A percentile compares a stretch with the other conserved stretches of the same genome.
phyloP scores from a whole-genome alignment of 495 filamentous ascomycete species.

The Terfezia claveryi region DNA sequence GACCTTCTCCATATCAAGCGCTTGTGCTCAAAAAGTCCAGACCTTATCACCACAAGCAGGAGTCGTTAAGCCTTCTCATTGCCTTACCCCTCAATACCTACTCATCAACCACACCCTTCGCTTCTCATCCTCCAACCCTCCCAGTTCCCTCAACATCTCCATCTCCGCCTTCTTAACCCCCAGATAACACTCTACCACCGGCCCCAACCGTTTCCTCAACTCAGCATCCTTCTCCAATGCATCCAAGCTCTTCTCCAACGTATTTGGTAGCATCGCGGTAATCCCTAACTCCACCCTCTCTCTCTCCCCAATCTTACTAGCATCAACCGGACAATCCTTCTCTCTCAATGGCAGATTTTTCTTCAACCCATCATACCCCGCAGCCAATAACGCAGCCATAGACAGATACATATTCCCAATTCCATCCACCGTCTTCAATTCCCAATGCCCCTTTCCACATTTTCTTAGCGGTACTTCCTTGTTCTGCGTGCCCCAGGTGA shows the following conservation, averaged over 20 bases:
- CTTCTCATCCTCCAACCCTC: constrained; percentile 23
- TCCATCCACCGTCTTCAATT: constrained; percentile 48
- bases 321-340: constrained; percentile 22
- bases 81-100: no score
- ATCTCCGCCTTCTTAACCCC: constrained; percentile 36
- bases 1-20: no score
- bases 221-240: constrained; percentile 26
- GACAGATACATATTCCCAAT: constrained; percentile 52
- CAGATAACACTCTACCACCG: constrained; percentile 36
- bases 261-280: constrained; percentile 27
- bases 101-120: constrained; percentile 34
- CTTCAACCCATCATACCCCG: constrained; percentile 29
- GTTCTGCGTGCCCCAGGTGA: constrained; percentile 58
- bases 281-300: constrained; percentile 34
- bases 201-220: constrained; percentile 29
- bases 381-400: constrained; percentile 40
- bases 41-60: no score
- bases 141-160: constrained; percentile 25
- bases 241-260: constrained; percentile 31
- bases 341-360: constrained; percentile 27
- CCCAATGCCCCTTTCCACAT: constrained; percentile 34
- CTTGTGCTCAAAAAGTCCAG: no score
- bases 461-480: constrained; percentile 45
- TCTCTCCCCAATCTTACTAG: constrained; percentile 26
- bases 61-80: no score